Conservation (phyloP, 495 filamentous ascomycete genomes). For the Paragyromitra xinjiangensis region DNA sequence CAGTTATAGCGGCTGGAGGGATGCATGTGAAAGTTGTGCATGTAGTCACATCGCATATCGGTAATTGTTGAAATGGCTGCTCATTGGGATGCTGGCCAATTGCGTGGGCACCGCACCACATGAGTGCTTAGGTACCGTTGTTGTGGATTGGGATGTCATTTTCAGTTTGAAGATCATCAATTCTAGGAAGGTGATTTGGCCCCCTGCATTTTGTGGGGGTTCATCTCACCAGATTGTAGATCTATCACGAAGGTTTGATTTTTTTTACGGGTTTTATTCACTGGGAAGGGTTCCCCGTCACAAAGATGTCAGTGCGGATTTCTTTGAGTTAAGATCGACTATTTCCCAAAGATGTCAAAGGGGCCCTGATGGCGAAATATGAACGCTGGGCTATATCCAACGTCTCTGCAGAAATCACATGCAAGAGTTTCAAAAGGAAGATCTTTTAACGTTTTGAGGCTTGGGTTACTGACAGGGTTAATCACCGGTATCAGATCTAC, state of each 20-base stretch:
- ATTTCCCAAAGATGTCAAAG: too few relatives aligned
- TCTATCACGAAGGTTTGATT: neutral
- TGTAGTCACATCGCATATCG: too few relatives aligned
- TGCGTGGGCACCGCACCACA: neutral
- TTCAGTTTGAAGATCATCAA: neutral
- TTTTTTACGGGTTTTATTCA: neutral
- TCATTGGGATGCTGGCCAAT: neutral
- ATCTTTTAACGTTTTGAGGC: too few relatives aligned
- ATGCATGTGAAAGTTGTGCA: too few relatives aligned
- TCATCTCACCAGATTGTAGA: neutral
- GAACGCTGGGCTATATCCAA: neutral
- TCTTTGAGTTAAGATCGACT: neutral
- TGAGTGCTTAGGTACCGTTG: neutral
- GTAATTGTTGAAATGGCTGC: too few relatives aligned
- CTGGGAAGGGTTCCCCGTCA: neutral
- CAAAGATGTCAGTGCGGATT: neutral
- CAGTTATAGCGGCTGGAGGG: too few relatives aligned
- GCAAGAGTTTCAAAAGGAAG: neutral
- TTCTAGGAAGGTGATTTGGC: neutral
- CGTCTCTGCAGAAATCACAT: neutral
- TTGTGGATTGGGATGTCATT: neutral
- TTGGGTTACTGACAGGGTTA: neutral
- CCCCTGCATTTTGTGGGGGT: neutral
- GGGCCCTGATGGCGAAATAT: too few relatives aligned
- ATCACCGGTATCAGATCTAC: slow-evolving; percentile 1